Percentiles rank a stretch among this genome's conserved stretches.
Evolutionary conservation across 306 rosid genomes (phyloP).

Genomic region (Canavalia gladiata): DNA sequence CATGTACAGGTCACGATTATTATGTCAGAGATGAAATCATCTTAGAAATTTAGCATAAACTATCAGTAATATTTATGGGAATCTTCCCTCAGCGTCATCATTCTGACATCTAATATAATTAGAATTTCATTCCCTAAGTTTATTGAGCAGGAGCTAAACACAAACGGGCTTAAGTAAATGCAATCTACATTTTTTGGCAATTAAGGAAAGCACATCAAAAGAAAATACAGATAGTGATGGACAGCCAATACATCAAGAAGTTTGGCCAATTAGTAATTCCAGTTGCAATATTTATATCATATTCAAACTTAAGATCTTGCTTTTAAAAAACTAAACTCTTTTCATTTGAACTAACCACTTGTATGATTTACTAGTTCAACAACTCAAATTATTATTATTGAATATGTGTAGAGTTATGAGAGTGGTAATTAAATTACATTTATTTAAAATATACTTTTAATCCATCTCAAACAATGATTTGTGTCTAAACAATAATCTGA

Average conservation of each 20-base stretch:
- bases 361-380: too few relatives aligned
- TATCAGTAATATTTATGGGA: not conserved
- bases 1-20: not conserved
- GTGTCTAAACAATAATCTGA: not conserved
- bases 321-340: too few relatives aligned
- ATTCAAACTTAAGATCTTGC: too few relatives aligned
- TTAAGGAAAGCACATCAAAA: not conserved
- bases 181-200: not conserved
- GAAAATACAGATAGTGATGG: not conserved
- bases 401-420: not conserved
- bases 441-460: not conserved
- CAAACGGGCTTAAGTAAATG: not conserved
- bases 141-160: not conserved
- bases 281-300: constrained; percentile 10
- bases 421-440: not conserved
- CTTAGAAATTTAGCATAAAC: not conserved
- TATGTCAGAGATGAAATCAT: not conserved
- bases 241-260: not conserved
- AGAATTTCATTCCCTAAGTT: constrained; percentile 7
- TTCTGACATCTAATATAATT: not conserved
- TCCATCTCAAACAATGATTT: not conserved
- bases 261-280: not conserved
- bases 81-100: not conserved
- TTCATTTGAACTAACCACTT: too few relatives aligned
- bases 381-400: too few relatives aligned